phyloP scores from a whole-genome alignment of 1,139 yeast species.

The Meyerozyma sp. region DNA sequence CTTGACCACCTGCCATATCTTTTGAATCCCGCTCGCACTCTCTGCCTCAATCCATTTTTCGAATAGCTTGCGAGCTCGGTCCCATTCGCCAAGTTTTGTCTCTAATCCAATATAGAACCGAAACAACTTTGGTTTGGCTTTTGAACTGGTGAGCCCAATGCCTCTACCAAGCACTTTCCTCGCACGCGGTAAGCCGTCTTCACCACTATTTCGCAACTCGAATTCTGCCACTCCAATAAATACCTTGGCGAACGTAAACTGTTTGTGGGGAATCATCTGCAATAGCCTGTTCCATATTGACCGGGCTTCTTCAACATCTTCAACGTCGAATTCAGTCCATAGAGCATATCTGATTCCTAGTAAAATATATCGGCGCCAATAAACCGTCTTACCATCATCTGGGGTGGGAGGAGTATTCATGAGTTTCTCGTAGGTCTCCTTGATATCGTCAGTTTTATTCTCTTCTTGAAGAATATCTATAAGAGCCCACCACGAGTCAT shows the following conservation, averaged over 20 bases:
- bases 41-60: constrained; percentile 60
- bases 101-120: constrained; percentile 60
- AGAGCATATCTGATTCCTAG: constrained; percentile 66
- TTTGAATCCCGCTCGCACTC: constrained; percentile 25
- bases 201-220: constrained; percentile 56
- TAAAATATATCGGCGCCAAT: constrained; percentile 66
- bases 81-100: constrained; percentile 60
- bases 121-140: constrained; percentile 57
- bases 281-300: constrained; percentile 46
- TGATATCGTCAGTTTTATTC: constrained; percentile 5
- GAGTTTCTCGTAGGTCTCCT: constrained; percentile 1
- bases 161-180: constrained; percentile 70
- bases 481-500: constrained; percentile 80
- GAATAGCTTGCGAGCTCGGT: constrained; percentile 68
- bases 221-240: constrained; percentile 74
- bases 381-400: constrained; percentile 29
- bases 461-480: constrained; percentile 42
- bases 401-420: constrained; percentile 26
- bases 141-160: constrained; percentile 46
- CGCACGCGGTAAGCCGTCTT: constrained; percentile 38
- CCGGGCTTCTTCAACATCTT: constrained; percentile 44
- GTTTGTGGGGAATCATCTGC: constrained; percentile 48
- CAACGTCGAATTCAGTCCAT: constrained; percentile 51
- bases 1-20: not conserved
- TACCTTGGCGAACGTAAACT: constrained; percentile 62